Evolutionary conservation across 2,329 filamentous ascomycete species (phyloP).

Genomic region (Clarireedia hainanense): DNA sequence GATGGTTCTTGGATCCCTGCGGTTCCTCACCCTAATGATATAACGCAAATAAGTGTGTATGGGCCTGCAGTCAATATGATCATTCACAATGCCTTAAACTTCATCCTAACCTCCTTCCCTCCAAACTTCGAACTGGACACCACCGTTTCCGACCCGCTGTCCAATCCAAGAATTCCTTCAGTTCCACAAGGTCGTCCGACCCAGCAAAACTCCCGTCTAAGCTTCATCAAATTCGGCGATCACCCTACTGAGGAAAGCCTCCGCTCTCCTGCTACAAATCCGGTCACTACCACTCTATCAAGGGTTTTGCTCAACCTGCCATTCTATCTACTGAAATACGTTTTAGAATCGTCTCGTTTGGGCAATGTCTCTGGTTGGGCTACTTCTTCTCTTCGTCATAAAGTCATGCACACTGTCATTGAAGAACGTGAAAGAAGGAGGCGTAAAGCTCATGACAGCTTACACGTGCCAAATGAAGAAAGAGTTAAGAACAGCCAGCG

Average conservation of each 20-base stretch:
- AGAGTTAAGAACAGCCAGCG: slow-evolving; percentile 20
- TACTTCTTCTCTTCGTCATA: slow-evolving; percentile 38
- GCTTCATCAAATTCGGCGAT: slow-evolving; percentile 66
- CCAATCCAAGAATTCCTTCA: slow-evolving; percentile 39
- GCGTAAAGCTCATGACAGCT: slow-evolving; percentile 17
- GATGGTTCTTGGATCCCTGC: slow-evolving; percentile 30
- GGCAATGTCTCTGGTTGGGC: slow-evolving; percentile 45
- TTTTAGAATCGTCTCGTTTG: slow-evolving; percentile 54
- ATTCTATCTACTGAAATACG: slow-evolving; percentile 54
- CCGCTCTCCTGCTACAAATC: slow-evolving; percentile 25
- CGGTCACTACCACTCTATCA: slow-evolving; percentile 44
- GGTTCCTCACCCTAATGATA: slow-evolving; percentile 22
- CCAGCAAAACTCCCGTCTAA: slow-evolving; percentile 45
- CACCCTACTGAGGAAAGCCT: slow-evolving; percentile 33
- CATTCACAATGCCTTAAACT: slow-evolving; percentile 48
- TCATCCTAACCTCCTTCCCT: slow-evolving; percentile 53
- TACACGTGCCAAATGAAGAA: slow-evolving; percentile 22
- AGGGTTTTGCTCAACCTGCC: slow-evolving; percentile 63
- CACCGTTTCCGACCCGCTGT: slow-evolving; percentile 36
- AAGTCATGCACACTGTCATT: slow-evolving; percentile 43
- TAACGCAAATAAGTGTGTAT: slow-evolving; percentile 36
- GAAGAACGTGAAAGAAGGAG: slow-evolving; percentile 51
- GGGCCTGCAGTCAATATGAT: slow-evolving; percentile 48
- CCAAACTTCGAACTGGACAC: slow-evolving; percentile 51
- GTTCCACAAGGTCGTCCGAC: slow-evolving; percentile 19